Evolutionary conservation across 768 basidiomycete species (phyloP).

Genomic region (Phanerochaete sordida): DNA sequence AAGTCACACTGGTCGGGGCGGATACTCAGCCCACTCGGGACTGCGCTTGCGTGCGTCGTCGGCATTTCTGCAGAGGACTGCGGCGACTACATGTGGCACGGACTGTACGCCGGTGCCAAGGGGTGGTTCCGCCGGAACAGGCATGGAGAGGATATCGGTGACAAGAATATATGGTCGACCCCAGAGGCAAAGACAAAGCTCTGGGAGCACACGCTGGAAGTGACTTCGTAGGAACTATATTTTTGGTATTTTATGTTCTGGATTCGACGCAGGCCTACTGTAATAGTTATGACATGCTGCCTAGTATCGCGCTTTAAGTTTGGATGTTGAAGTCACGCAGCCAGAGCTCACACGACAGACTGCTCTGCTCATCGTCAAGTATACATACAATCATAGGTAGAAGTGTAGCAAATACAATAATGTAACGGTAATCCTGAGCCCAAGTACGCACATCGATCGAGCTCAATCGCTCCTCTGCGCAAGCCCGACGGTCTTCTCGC

Average conservation of each 20-base stretch:
- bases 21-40: not conserved
- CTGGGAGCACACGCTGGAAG: slow-evolving; percentile 17
- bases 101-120: slow-evolving; percentile 6
- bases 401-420: not conserved
- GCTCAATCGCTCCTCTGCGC: slow-evolving; percentile 14
- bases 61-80: slow-evolving; percentile 13
- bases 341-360: not conserved
- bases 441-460: not conserved
- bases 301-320: no score
- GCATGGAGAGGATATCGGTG: slow-evolving; percentile 14
- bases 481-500: slow-evolving; percentile 24
- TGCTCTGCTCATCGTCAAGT: not conserved
- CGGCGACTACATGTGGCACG: slow-evolving; percentile 22
- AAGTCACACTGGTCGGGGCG: slow-evolving; percentile 6
- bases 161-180: slow-evolving; percentile 2
- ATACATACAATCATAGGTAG: not conserved
- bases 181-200: slow-evolving; percentile 6
- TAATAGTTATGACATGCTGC: no score
- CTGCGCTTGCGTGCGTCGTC: slow-evolving; percentile 5
- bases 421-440: no score
- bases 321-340: no score
- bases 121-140: slow-evolving; percentile 10
- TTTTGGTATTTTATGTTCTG: no score
- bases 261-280: no score
- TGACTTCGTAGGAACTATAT: no score